These are phyloP conservation scores for Kodamaea arcana DNA, from an alignment of 1,139 yeast species.

Conservation along the genomic window DNA sequence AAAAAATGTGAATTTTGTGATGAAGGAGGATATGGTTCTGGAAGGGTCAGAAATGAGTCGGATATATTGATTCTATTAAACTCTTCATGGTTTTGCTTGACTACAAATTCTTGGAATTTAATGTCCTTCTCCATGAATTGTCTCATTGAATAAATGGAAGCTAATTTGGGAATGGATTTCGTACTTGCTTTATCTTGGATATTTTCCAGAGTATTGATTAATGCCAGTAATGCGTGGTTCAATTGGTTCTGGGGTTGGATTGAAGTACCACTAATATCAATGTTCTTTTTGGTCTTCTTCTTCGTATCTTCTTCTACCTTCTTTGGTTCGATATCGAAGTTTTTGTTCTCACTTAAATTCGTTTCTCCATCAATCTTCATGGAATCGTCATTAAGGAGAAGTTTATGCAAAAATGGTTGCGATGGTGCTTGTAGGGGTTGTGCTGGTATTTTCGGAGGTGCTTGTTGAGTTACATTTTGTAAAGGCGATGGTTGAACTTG, in stretches of 20 bases:
- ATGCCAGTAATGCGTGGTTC: constrained; percentile 20
- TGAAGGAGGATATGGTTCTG: background rate
- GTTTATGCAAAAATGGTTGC: background rate
- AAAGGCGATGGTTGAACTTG: background rate
- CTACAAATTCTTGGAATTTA: constrained; percentile 34
- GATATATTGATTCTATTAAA: constrained; percentile 13
- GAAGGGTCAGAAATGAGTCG: background rate
- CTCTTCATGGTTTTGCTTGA: constrained; percentile 16
- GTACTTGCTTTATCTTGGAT: constrained; percentile 28
- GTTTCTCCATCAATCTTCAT: too few species aligned
- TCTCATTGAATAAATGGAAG: constrained; percentile 45
- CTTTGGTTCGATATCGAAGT: too few species aligned
- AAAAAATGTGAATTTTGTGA: constrained; percentile 7
- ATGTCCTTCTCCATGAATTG: constrained; percentile 53
- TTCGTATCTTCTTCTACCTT: constrained; percentile 9
- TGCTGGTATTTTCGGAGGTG: background rate
- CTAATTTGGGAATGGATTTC: constrained; percentile 26
- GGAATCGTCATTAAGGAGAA: background rate
- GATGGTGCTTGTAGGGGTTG: background rate
- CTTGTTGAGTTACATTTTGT: background rate
- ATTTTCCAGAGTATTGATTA: constrained; percentile 15
- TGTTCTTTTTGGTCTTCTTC: constrained; percentile 15
- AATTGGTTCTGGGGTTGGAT: constrained; percentile 27
- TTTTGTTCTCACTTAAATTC: too few species aligned
- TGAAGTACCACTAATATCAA: constrained; percentile 18